Base-by-base conservation (phyloP, 2,329 filamentous ascomycete genomes). In the Botrytis medusae region DNA sequence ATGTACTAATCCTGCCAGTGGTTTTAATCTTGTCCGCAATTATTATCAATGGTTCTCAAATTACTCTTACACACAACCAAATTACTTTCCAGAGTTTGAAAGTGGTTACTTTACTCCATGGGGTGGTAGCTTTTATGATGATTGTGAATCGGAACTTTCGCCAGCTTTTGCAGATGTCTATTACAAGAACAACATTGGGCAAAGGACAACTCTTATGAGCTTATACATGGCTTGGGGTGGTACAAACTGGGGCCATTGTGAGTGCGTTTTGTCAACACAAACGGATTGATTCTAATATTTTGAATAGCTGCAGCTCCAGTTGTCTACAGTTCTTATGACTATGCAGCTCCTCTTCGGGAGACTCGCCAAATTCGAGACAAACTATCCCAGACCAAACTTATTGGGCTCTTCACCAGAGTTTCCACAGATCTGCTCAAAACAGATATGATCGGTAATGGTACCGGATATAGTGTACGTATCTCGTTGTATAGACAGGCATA, bases 41-140 rank as follows among this genome's bases (percentile, higher is more conserved):
- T 89, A 89, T 76, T 86, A 86, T 74, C 84, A 88, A 75, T 88
- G 86, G 86, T 89, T 89, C 75, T 82, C 84, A n/a, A 85, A 86
- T 59, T 87, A 87, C 72, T 86, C 86, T 0, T 85, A 80, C 65
- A 87, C 86, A 1, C 87, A 89, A 76, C 87, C 87, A 1, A 83
- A 83, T 64, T 87, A 84, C 73, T 77, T 88, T 0, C 84, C 87
- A 8, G 87, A 88, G 76, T 88, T 88, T 44, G 83, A 87, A 76
- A 85, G 84, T 6, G 87, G 86, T 0, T 87, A 82, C 76, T 87
- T 88, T 72, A 84, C 85, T n/a, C 83, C 85, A 22, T 88, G 86
- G 86, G 85, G 84, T 0, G 85, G 84, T 5, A 80, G 76, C 16
- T 87, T 87, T 74, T 88, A 87, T 74, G 87, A 87, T 71, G 79